Evolutionary conservation across 1,284 basidiomycete genomes (phyloP).

Genomic region (Schizophyllum amplum): DNA sequence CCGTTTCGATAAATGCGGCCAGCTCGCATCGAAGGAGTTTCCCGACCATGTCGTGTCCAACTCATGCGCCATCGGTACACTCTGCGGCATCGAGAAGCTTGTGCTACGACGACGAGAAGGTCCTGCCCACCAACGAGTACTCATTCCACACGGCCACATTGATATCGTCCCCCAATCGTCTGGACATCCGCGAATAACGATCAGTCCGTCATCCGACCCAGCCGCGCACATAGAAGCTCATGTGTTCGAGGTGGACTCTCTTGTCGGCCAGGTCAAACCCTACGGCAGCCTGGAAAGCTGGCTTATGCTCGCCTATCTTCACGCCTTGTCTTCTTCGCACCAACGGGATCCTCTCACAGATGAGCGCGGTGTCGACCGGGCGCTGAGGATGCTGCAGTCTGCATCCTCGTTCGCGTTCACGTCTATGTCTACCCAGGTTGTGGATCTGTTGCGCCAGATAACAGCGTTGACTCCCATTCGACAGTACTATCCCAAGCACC

Average conservation of each 20-base stretch:
- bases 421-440: constrained; percentile 21
- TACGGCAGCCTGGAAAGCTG: constrained; percentile 22
- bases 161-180: neutral
- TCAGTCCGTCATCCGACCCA: constrained; percentile 1
- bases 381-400: constrained; percentile 29
- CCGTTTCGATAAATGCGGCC: neutral
- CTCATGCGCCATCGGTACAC: constrained; percentile 19
- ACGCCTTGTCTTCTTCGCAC: constrained; percentile 33
- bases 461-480: constrained; percentile 25
- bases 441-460: constrained; percentile 25
- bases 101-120: neutral
- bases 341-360: constrained; percentile 37
- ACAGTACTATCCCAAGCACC: constrained; percentile 30
- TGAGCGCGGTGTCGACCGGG: constrained; percentile 38
- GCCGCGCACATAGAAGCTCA: neutral
- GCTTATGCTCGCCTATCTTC: constrained; percentile 35
- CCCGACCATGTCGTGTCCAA: neutral
- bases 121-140: constrained; percentile 1
- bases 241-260: constrained; percentile 4
- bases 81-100: constrained; percentile 32
- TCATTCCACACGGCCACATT: constrained; percentile 2
- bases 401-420: constrained; percentile 31
- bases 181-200: constrained; percentile 1
- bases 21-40: constrained; percentile 2
- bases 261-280: constrained; percentile 15